Evolutionary conservation across 805 yeast genomes (phyloP).

Genomic region (Metschnikowia henanensis): DNA sequence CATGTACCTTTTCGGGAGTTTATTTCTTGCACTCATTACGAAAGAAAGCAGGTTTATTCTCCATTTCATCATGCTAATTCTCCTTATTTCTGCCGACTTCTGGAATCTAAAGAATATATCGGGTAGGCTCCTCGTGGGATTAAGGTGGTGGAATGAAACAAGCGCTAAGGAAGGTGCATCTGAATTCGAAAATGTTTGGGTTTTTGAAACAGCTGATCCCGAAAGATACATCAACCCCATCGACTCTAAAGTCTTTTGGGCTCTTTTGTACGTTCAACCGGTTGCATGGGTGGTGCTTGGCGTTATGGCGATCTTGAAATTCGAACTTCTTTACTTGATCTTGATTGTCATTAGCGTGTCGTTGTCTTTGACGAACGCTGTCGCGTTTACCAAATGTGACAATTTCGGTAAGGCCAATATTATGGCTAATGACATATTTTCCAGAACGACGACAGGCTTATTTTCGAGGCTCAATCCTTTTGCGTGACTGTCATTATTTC

Average conservation of each 20-base stretch:
- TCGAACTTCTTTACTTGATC: slow-evolving; percentile 66
- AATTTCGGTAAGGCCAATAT: slow-evolving; percentile 84
- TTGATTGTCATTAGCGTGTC: slow-evolving; percentile 67
- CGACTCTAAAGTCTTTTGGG: slow-evolving; percentile 89
- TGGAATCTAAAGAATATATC: slow-evolving; percentile 92
- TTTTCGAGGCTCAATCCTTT: slow-evolving; percentile 50
- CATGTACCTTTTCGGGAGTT: slow-evolving; percentile 67
- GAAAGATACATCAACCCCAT: slow-evolving; percentile 78
- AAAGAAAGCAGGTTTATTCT: slow-evolving; percentile 51
- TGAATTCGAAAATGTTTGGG: slow-evolving; percentile 69
- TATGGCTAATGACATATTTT: slow-evolving; percentile 57
- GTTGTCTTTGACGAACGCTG: slow-evolving; percentile 76
- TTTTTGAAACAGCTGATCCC: slow-evolving; percentile 83
- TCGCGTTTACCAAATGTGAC: slow-evolving; percentile 91
- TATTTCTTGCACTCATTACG: slow-evolving; percentile 51
- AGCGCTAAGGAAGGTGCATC: slow-evolving; percentile 40
- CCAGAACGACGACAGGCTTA: slow-evolving; percentile 48
- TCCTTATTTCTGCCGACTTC: slow-evolving; percentile 84
- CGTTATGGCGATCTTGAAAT: slow-evolving; percentile 72
- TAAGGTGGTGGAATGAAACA: slow-evolving; percentile 95
- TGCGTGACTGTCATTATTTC: slow-evolving; percentile 4
- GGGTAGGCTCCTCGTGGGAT: slow-evolving; percentile 86
- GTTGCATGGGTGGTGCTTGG: slow-evolving; percentile 74
- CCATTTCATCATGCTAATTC: slow-evolving; percentile 74
- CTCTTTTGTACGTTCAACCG: slow-evolving; percentile 73